Base-by-base conservation (phyloP, 768 basidiomycete species). In the Sarcodon sp. region DNA sequence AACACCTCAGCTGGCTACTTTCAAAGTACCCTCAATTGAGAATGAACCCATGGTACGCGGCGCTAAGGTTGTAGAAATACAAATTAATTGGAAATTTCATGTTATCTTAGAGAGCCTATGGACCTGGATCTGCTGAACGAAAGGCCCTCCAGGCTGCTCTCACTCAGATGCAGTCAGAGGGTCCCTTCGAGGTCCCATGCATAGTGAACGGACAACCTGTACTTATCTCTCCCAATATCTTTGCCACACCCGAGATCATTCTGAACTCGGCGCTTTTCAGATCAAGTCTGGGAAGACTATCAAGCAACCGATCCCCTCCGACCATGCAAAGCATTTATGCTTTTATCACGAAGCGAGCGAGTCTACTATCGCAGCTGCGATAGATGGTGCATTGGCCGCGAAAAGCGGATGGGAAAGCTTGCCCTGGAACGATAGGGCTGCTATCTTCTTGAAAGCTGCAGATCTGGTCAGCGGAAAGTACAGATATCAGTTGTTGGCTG, bases 371-470 rank as follows among this genome's bases (percentile, higher is more conserved):
- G 62, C 74, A 6, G 67, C 69, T 47, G 96, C 96, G 15, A 94
- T 99, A 54, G 79, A 85, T 18, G 86, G 86, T 33, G 87, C 93
- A 10, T 76, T 98, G 35, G 76, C 77, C 8, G 93, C 90, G 13
- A 94, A 92, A 65, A 68, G 68, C 12, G 79, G 76, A 45, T 99
- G 96, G 96, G 96, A 98, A 69, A 72, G 75, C 44, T 69, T 98
- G 73, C 92, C 94, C 0, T 99, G 93, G 94, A 83, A 76, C 60
- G 96, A 99, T 64, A 80, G 93, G 34, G 96, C 96, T 2, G 90
- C 96, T 35, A 94, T 99, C 65, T 99, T 98, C 71, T 73, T 99
- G 54, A 96, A 94, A 65, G 96, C 96, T 4, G 96, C 96, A 18
- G 96, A 99, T 63, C 79, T 99, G 45, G 78, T 91, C 49, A 83